Evolutionary conservation across 768 basidiomycete genomes (phyloP), one percentile per base, ranked within the genome.

Genomic region (Lactarius vividus): DNA sequence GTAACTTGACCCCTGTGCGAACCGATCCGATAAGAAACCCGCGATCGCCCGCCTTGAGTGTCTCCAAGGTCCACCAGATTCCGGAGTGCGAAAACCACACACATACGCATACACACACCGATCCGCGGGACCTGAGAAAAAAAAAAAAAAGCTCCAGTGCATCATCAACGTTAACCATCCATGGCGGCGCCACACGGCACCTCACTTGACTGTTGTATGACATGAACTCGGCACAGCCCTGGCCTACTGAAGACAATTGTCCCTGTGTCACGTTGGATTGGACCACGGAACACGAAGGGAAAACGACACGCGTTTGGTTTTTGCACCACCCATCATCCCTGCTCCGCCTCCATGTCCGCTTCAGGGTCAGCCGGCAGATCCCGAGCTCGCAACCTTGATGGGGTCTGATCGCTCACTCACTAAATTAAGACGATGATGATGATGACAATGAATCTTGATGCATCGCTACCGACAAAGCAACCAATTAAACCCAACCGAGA

Each of bases 171-270:
- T n/a, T n/a, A n/a, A n/a, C n/a, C n/a, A 42, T 65, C 49, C 46
- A 62, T 37, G 55, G 46, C 59, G 42, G 33, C 57, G 40, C 61
- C 65, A 58, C 61, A 62, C 31, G 49, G 55, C 60, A 66, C 49
- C 60, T n/a, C 29, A 10, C 42, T 23, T 44, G n/a, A 15, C 55
- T n/a, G 42, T 10, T 52, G 13, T 39, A 39, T 31, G 39, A 7
- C 49, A 52, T 23, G 49, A 1, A 26, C 49, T 52, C 15, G 26
- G 26, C 49, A 52, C 49, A 52, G 49, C 49, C 49, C 26, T 39
- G 20, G 11, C 31, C 29, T 55, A 18, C 16, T 52, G 16, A 52
- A 52, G 26, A 10, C 10, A 53, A 44, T 23, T 26, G 59, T 28
- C 35, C 26, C 44, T 63, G 46, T 49, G 20, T 26, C 49, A 61